phyloP scores from a whole-genome alignment of 768 basidiomycete genomes.

The Phanerochaete sordida region DNA sequence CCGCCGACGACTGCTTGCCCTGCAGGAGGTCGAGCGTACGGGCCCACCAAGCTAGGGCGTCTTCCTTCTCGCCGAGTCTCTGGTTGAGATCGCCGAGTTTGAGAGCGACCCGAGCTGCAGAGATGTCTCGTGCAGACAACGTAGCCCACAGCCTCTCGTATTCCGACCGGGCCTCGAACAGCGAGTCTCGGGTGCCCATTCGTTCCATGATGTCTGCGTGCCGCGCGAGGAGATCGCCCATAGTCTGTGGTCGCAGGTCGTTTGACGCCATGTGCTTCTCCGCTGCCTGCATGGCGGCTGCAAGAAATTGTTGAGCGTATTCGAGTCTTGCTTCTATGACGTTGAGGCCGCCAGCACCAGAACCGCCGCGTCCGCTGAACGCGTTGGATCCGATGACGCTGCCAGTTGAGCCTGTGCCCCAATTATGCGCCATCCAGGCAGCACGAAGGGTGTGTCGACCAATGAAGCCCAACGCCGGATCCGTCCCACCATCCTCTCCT shows the following conservation, averaged over 20 bases:
- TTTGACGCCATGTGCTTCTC: conserved; percentile 35
- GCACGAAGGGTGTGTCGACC: conserved; percentile 60
- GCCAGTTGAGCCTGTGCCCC: conserved; percentile 47
- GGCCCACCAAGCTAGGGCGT: conserved; percentile 68
- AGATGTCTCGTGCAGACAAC: conserved; percentile 34
- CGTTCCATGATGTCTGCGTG: conserved; percentile 59
- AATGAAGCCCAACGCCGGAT: conserved; percentile 59
- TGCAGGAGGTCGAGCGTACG: conserved; percentile 48
- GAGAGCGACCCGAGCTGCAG: conserved; percentile 53
- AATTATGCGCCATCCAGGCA: conserved; percentile 71
- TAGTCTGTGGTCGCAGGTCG: conserved; percentile 45
- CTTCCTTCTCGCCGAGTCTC: conserved; percentile 47
- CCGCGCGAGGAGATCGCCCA: conserved; percentile 50
- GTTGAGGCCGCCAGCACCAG: conserved; percentile 34
- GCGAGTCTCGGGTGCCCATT: conserved; percentile 47
- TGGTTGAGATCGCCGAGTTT: conserved; percentile 67
- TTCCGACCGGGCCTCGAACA: conserved; percentile 51
- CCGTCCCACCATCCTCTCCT: conserved; percentile 55
- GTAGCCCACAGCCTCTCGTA: conserved; percentile 58
- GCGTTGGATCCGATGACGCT: conserved; percentile 36
- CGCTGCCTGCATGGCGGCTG: conserved; percentile 44
- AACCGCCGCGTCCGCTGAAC: conserved; percentile 28
- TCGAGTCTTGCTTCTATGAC: conserved; percentile 54
- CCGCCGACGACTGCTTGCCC: conserved; percentile 24
- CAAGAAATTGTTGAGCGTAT: conserved; percentile 51